Evolutionary conservation across 352 stramenopile species (phyloP).

Genomic region (Phytophthora colocasiae): DNA sequence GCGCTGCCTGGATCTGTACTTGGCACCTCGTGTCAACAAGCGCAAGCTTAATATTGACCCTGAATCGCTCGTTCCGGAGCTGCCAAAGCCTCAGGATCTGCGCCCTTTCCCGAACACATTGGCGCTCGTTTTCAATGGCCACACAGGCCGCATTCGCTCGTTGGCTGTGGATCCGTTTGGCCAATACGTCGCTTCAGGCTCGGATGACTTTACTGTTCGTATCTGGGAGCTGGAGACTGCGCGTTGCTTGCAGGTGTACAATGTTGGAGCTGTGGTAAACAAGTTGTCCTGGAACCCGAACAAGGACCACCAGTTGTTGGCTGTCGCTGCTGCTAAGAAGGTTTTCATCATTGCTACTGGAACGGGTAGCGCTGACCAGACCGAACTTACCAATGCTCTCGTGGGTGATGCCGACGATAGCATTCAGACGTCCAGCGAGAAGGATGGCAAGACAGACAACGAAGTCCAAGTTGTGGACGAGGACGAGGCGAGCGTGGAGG

Average conservation of each 20-base stretch:
- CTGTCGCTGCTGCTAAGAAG: conserved; percentile 92
- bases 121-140: conserved; percentile 88
- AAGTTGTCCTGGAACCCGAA: conserved; percentile 98
- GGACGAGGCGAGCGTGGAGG: conserved; percentile 71
- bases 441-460: conserved; percentile 44
- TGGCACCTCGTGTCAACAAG: conserved; percentile 97
- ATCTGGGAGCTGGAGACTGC: conserved; percentile 98
- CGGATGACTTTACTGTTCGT: conserved; percentile 95
- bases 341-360: conserved; percentile 94
- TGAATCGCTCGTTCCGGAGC: conserved; percentile 94
- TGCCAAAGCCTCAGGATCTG: conserved; percentile 97
- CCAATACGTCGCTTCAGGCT: conserved; percentile 97
- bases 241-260: conserved; percentile 93
- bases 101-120: conserved; percentile 98
- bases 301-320: conserved; percentile 94
- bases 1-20: conserved; percentile 99
- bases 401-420: conserved; percentile 86
- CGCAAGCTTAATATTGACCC: conserved; percentile 99
- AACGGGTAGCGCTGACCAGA: conserved; percentile 94
- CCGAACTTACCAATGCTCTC: conserved; percentile 95
- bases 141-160: conserved; percentile 92
- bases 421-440: conserved; percentile 52
- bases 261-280: conserved; percentile 90
- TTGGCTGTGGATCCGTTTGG: conserved; percentile 95
- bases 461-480: conserved; percentile 75